A percentile compares a stretch with the other conserved stretches of the same genome.
Conservation (phyloP, 2,329 filamentous ascomycete genomes). For the Fusarium sacchari region DNA sequence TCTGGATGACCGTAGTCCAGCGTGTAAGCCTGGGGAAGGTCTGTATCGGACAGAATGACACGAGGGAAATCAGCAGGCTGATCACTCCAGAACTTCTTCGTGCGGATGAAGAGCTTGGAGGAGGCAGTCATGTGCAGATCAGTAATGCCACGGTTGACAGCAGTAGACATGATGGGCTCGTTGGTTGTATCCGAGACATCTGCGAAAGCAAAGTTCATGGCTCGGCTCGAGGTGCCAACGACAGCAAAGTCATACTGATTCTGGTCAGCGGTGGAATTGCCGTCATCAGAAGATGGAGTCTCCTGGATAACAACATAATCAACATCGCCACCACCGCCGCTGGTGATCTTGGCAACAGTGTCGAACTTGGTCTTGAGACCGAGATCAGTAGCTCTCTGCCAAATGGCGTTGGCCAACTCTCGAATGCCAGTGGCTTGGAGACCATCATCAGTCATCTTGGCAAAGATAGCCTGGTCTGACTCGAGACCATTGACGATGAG, state of each 20-base stretch:
- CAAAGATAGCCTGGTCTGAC: background rate
- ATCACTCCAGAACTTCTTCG: background rate
- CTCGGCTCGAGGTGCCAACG: background rate
- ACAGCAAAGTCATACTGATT: background rate
- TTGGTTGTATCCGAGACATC: background rate
- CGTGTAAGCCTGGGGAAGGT: background rate
- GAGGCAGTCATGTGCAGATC: background rate
- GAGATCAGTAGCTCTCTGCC: background rate
- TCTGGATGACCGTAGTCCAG: background rate
- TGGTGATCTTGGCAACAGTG: background rate
- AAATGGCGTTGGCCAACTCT: background rate
- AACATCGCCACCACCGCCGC: background rate
- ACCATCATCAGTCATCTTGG: background rate
- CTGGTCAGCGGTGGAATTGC: background rate
- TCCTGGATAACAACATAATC: background rate
- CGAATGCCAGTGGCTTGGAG: background rate
- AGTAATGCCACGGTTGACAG: background rate
- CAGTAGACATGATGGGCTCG: background rate
- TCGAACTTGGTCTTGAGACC: background rate
- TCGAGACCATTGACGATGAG: background rate
- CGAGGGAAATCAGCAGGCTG: background rate
- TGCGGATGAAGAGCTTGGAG: background rate
- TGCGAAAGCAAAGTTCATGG: background rate
- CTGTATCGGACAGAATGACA: background rate
- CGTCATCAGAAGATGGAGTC: background rate